Base-by-base conservation (phyloP, 768 basidiomycete species). In the Hydnomerulius pinastri region DNA sequence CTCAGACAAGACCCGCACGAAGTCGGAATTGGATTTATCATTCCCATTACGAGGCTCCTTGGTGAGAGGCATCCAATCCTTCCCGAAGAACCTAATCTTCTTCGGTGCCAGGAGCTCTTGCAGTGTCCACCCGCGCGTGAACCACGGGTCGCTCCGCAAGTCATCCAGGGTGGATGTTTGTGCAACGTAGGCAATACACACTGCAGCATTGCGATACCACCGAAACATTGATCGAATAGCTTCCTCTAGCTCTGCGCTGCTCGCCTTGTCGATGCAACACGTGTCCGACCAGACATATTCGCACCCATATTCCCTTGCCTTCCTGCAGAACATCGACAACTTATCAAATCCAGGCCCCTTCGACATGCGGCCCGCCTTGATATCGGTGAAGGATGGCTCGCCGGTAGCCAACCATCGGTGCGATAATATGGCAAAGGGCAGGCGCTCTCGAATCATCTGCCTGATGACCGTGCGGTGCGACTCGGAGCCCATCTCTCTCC, bases 211-310 rank as follows among this genome's bases (percentile, higher is more conserved):
- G 2, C 50, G 53, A 36, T 66, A 66, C 66, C 64, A 66, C 10
- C 50, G 33, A 42, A 63, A 67, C 65, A 67, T 67, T 0, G 65
- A 61, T 5, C 55, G 59, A 42, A 68, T 65, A 29, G 64, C 62
- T 32, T 66, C 66, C 20, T 64, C 62, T n/a, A 67, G 49, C 38
- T 67, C 65, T 9, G 63, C 55, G 23, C 66, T 68, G 48, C 61
- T 66, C 15, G 53, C 48, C 28, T 65, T 66, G n/a, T n/a, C n/a
- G n/a, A n/a, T n/a, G n/a, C n/a, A n/a, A n/a, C n/a, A n/a, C n/a
- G n/a, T 53, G 8, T 67, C 66, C 20, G 58, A 54, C 65, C 66
- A 68, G 21, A 47, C 61, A 17, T 55, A 65, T 28, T 25, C 21
- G 29, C 60, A 63, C 10, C 23, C 37, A 35, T 48, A 58, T 25